phyloP scores from a whole-genome alignment of 2,329 filamentous ascomycete species.

The Neospermospora avenae region DNA sequence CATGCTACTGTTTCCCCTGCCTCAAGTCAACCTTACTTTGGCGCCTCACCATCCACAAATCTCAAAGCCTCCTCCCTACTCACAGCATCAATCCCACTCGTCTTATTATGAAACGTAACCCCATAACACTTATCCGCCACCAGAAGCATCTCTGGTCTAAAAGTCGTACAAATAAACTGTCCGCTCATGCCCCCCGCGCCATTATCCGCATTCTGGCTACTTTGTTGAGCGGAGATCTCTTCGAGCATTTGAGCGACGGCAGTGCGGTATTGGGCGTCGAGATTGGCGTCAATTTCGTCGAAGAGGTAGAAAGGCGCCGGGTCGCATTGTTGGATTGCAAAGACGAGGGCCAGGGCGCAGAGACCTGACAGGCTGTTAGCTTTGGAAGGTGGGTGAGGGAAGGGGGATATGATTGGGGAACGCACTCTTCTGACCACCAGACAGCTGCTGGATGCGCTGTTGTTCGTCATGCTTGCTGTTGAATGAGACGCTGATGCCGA shows the following conservation, averaged over 20 bases:
- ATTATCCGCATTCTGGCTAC: conserved; percentile 38
- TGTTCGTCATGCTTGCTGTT: conserved; percentile 98
- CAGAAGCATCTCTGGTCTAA: conserved; percentile 91
- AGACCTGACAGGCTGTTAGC: conserved; percentile 58
- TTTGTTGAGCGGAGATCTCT: conserved; percentile 62
- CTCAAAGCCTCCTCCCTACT: conserved; percentile 81
- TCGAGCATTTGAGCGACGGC: conserved; percentile 88
- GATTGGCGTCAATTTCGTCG: conserved; percentile 96
- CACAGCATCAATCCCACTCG: conserved; percentile 89
- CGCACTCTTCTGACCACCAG: conserved; percentile 95
- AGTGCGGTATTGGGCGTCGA: conserved; percentile 96
- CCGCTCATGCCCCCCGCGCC: conserved; percentile 46
- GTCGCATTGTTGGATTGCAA: conserved; percentile 97
- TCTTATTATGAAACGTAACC: conserved; percentile 91
- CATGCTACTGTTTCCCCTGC: neutral
- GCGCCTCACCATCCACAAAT: conserved; percentile 82
- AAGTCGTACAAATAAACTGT: conserved; percentile 98
- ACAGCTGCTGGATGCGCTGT: conserved; percentile 95
- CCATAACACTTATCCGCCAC: conserved; percentile 98
- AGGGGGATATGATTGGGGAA: conserved; percentile 20
- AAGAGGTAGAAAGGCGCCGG: conserved; percentile 99
- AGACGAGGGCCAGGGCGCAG: conserved; percentile 95
- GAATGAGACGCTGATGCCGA: conserved; percentile 96
- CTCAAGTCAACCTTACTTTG: conserved; percentile 20
- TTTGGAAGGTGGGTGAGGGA: conserved; percentile 4